These are phyloP conservation scores for Cytospora chrysosperma DNA, from an alignment of 2,329 filamentous ascomycete genomes.

Conservation along the genomic window DNA sequence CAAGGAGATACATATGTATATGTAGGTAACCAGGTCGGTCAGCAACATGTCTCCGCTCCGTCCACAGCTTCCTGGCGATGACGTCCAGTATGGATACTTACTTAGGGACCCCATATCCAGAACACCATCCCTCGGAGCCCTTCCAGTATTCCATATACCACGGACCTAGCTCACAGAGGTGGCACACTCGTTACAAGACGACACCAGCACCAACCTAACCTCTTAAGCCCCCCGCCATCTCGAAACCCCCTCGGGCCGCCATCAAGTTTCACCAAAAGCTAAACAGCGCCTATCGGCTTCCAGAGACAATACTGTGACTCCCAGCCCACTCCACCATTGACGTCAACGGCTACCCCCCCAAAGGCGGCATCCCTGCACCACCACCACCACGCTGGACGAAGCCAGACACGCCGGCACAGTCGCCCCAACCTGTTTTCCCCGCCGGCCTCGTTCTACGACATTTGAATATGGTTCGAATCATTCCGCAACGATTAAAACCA, in stretches of 20 bases:
- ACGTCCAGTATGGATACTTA: not conserved
- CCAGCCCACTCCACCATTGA: conserved; percentile 15
- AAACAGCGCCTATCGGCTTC: not conserved
- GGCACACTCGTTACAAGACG: no score
- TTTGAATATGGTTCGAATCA: conserved; percentile 55
- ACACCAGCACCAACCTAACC: not conserved
- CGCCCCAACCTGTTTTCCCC: not conserved
- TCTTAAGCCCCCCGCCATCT: not conserved
- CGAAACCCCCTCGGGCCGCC: not conserved
- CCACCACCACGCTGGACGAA: not conserved
- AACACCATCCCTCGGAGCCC: not conserved
- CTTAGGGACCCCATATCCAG: not conserved
- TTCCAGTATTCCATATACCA: no score
- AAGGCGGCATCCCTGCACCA: conserved; percentile 12
- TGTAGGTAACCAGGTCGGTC: not conserved
- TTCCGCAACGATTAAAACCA: conserved; percentile 54
- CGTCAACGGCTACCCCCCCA: conserved; percentile 10
- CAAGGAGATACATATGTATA: no score
- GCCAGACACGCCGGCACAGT: not conserved
- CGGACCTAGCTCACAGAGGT: no score
- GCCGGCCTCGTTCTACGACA: not conserved
- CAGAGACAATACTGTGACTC: conserved; percentile 9
- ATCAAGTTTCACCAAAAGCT: not conserved
- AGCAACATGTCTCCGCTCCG: not conserved
- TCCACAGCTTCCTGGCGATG: not conserved